These are phyloP conservation scores for Craspedostauros australis DNA, from an alignment of 108 stramenopile species.

Conservation along the genomic window DNA sequence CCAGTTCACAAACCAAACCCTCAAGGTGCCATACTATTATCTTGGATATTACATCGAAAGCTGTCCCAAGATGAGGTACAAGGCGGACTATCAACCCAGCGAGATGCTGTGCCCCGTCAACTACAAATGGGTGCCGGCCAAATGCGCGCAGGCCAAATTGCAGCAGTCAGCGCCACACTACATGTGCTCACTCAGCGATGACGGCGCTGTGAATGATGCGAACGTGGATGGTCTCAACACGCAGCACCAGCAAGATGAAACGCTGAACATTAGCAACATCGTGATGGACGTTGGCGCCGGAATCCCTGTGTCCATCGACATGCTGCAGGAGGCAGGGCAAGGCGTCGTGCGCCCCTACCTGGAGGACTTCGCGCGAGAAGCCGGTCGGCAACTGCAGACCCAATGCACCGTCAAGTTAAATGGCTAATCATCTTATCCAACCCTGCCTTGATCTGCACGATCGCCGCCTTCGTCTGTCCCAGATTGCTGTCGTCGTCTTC, in stretches of 20 bases:
- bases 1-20: constrained; percentile 62
- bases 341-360: constrained; percentile 58
- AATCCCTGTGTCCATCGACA: constrained; percentile 42
- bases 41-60: constrained; percentile 94
- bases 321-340: constrained; percentile 61
- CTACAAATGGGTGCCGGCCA: constrained; percentile 77
- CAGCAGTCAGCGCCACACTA: constrained; percentile 10
- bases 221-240: not conserved
- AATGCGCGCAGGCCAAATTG: constrained; percentile 39
- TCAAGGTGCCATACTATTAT: constrained; percentile 77
- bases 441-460: constrained; percentile 42
- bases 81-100: constrained; percentile 93
- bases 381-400: constrained; percentile 37
- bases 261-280: not conserved
- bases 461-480: constrained; percentile 47
- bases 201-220: constrained; percentile 1
- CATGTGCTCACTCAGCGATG: constrained; percentile 12
- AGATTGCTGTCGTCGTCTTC: constrained; percentile 37
- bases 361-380: constrained; percentile 49
- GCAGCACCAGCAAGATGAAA: not conserved
- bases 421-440: constrained; percentile 40
- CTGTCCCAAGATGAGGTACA: constrained; percentile 95
- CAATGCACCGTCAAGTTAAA: constrained; percentile 49
- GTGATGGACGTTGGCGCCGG: constrained; percentile 54
- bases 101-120: constrained; percentile 82